phyloP scores from a whole-genome alignment of 805 yeast species.

The Wickerhamiella brachini region DNA sequence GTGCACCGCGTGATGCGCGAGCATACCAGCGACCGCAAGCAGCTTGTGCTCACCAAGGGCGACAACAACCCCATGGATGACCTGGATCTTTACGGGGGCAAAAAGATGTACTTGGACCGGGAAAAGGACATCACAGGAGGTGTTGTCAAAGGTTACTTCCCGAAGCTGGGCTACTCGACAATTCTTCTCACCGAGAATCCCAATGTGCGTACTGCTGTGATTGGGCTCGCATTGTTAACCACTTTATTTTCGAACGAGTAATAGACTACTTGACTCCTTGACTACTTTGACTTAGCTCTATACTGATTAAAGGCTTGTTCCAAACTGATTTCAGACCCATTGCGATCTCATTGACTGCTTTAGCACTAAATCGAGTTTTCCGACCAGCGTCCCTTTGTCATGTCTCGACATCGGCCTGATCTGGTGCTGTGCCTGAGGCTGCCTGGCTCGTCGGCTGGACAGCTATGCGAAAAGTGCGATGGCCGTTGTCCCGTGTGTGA shows the following conservation, averaged over 20 bases:
- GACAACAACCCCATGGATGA: constrained; percentile 93
- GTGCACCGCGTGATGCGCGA: constrained; percentile 90
- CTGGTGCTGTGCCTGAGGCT: constrained; percentile 71
- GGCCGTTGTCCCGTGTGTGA: constrained; percentile 89
- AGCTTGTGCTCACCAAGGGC: constrained; percentile 80
- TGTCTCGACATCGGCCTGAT: constrained; percentile 88
- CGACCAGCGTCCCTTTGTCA: too few species aligned
- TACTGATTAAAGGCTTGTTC: too few species aligned
- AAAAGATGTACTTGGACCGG: constrained; percentile 63
- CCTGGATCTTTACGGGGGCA: constrained; percentile 64
- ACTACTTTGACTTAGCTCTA: too few species aligned
- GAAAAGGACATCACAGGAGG: constrained; percentile 72
- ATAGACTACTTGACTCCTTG: too few species aligned
- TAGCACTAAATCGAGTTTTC: too few species aligned
- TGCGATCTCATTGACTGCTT: too few species aligned
- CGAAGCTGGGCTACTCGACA: constrained; percentile 80
- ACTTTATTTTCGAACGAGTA: constrained; percentile 46
- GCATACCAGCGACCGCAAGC: constrained; percentile 43
- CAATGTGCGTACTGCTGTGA: constrained; percentile 63
- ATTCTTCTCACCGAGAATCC: constrained; percentile 80
- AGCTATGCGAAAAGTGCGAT: constrained; percentile 73
- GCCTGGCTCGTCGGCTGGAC: constrained; percentile 62
- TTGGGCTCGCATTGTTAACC: constrained; percentile 61
- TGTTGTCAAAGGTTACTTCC: constrained; percentile 75
- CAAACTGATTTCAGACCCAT: too few species aligned